Evolutionary conservation across 1,139 yeast species (phyloP), one percentile per base, ranked within the genome.

Genomic region (Magnusiomyces tetraspermus): DNA sequence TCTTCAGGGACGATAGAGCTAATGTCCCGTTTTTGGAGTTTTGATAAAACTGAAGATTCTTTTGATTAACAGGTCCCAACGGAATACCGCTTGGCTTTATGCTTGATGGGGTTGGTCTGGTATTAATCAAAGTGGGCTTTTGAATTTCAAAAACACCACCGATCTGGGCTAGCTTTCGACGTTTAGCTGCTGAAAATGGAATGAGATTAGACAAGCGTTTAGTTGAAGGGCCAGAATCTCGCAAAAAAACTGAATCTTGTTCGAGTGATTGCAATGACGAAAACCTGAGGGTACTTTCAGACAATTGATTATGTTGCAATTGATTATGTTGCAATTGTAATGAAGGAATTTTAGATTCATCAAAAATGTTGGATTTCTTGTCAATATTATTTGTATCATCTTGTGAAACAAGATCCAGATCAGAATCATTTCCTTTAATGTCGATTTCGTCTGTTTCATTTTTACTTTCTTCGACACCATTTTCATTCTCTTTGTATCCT

Each of bases 141-240:
- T 38, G 23, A 13, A 43, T 5, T 15, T 43, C 46, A 2, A 43
- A 15, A 19, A 43, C 5, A 4, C 22, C 46, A 26, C 36, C 36
- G 10, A 15, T 17, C 17, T 15, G 15, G 28, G 19, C 28, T n/a
- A 17, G 24, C 19, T 30, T 43, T 6, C 46, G 31, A 15, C 46
- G 17, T 28, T 43, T 43, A 19, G 46, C 21, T 19, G 36, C 46
- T 2, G 46, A 43, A 43, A 23, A 28, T 28, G 46, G 46, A 17
- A 30, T 43, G 11, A 15, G 10, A 8, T 43, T 43, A 3, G 46
- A 24, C 21, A 43, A 5, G n/a, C 46, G 31, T 28, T 43, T 43
- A 4, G 46, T 19, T 17, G 45, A 26, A 15, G 36, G 13, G 21
- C 33, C 46, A 15, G 4, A 10, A n/a, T 43, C n/a, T 17, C 24